Evolutionary conservation across 2,329 filamentous ascomycete species (phyloP).

Genomic region (Penicillium sp.): DNA sequence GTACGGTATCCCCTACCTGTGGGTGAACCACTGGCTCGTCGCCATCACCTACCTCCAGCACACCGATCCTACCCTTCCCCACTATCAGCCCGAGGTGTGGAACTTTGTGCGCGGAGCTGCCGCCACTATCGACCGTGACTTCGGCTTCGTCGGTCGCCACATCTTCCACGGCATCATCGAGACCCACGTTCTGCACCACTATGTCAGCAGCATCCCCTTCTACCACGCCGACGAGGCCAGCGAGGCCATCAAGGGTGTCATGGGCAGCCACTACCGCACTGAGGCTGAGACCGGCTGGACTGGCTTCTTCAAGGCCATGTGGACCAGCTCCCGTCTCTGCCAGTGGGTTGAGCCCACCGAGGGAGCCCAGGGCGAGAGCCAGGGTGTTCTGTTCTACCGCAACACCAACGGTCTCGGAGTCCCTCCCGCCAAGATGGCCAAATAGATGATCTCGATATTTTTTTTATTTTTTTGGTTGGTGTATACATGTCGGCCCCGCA

Average conservation of each 20-base stretch:
- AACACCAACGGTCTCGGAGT: slow-evolving; percentile 85
- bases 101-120: slow-evolving; percentile 90
- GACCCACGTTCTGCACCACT: slow-evolving; percentile 97
- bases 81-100: slow-evolving; percentile 84
- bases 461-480: slow-evolving; percentile 2
- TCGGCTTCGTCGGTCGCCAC: slow-evolving; percentile 87
- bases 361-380: slow-evolving; percentile 71
- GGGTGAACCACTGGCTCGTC: slow-evolving; percentile 99
- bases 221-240: slow-evolving; percentile 93
- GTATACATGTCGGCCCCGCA: slow-evolving; percentile 12
- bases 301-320: slow-evolving; percentile 82
- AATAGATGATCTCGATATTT: slow-evolving; percentile 22
- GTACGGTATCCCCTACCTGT: slow-evolving; percentile 92
- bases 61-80: slow-evolving; percentile 88
- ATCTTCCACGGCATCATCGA: slow-evolving; percentile 95
- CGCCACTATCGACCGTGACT: slow-evolving; percentile 94
- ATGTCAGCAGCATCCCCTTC: slow-evolving; percentile 91
- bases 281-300: slow-evolving; percentile 69
- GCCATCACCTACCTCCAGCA: slow-evolving; percentile 97
- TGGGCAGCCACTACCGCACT: slow-evolving; percentile 91
- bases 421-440: slow-evolving; percentile 44
- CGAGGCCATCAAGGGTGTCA: slow-evolving; percentile 88
- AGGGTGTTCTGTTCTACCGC: slow-evolving; percentile 87
- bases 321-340: slow-evolving; percentile 75
- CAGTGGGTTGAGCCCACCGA: slow-evolving; percentile 95